Percentiles rank a stretch among this genome's conserved stretches.
These are phyloP conservation scores for Hsuehochloa calcarea DNA, from an alignment of 176 grass and related monocot species.

Conservation along the genomic window DNA sequence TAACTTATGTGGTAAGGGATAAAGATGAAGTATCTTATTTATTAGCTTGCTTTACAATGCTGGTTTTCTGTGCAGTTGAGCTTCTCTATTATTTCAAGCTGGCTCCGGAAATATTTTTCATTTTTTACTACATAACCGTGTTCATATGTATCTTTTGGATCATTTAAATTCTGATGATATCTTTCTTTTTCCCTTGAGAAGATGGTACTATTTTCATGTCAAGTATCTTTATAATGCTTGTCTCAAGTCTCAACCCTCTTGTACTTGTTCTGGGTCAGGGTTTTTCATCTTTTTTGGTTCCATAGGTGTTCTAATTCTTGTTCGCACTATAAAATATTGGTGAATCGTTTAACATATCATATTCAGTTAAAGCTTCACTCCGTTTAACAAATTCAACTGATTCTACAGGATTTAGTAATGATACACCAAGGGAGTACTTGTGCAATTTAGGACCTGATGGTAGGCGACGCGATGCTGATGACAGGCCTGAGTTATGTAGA, in stretches of 20 bases:
- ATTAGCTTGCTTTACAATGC: constrained; percentile 1
- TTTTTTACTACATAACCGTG: not conserved
- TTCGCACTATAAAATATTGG: not conserved
- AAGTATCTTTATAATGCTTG: constrained; percentile 2
- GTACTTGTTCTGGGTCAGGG: not conserved
- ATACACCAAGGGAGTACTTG: constrained; percentile 89
- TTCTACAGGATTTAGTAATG: constrained; percentile 78
- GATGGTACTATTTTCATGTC: not conserved
- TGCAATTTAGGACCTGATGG: constrained; percentile 96
- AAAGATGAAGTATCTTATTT: constrained; percentile 6
- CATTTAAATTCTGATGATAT: not conserved
- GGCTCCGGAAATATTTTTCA: not conserved
- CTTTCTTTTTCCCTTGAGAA: not conserved
- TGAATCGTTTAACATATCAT: not conserved
- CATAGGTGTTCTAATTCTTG: not conserved
- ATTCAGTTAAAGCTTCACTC: not conserved
- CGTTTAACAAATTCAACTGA: not conserved
- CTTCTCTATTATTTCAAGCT: not conserved
- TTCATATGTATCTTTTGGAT: not conserved
- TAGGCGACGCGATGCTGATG: constrained; percentile 95
- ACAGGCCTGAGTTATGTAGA: constrained; percentile 93
- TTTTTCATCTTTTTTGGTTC: not conserved
- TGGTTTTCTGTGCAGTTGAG: not conserved
- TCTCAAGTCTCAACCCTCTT: not conserved
- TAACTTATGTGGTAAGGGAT: constrained; percentile 72